Base-by-base conservation (phyloP, 805 yeast genomes). In the Metschnikowia chrysomelidarum region DNA sequence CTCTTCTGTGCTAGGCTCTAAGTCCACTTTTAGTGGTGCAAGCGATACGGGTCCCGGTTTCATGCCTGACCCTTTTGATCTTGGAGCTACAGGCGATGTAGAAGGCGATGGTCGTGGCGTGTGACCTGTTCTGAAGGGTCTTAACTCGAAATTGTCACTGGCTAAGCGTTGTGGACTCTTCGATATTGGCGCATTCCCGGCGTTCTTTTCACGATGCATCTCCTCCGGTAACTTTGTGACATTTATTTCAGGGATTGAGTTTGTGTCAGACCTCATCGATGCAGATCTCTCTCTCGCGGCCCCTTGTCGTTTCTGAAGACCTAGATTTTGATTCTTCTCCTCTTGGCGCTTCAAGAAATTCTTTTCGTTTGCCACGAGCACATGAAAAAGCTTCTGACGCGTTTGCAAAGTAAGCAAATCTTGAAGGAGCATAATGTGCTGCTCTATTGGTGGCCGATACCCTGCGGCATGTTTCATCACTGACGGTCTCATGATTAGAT, bases 31-130 rank as follows among this genome's bases (percentile, higher is more conserved):
- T 15, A 34, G 17, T 7, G 32, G 27, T 11, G 24, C 14, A 13
- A 34, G 24, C 17, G 24, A 14, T 8, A 27, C 27, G 3, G 19
- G 16, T 8, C 10, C 18, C 8, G 18, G 10, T 11, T 18, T 34
- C 20, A 15, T 16, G 18, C 27, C 32, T 8, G 6, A 11, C 13
- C 9, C 12, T 18, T 21, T 36, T 8, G 27, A 24, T 17, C n/a
- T 30, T 3, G 40, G 19, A 8, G 30, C 23, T 4, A 53, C 51
- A 0, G 73, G 73, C 0, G 73, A 67, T 1, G 51, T 44, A 12
- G 50, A 42, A 1, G 73, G 73, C 1, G 70, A 61, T 1, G 71
- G 66, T 14, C 52, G 43, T 3, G 73, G 73, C 1, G 72, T 65
- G 1, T 56, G 44, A 13, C 58, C 60, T 1, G 73, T 68, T 33